Evolutionary conservation across 1,139 yeast species (phyloP), one percentile per base, ranked within the genome.

Genomic region (Kodamaea fungicola): DNA sequence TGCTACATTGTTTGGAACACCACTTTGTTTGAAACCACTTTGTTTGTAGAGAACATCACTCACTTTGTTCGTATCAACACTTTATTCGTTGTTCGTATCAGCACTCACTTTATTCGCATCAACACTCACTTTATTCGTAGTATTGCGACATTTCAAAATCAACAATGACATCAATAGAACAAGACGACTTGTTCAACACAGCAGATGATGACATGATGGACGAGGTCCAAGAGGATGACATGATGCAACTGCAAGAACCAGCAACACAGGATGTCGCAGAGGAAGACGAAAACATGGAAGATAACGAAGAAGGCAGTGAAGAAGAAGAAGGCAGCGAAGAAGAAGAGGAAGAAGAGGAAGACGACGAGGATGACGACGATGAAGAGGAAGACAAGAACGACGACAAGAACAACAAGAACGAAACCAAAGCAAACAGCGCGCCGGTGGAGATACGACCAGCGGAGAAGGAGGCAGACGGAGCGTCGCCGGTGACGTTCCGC

Each of bases 301-400:
- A 44, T 19, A 40, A 40, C 6, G 43, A 39, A 22, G 42, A 44
- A 12, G 51, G 45, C 28, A 38, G 44, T 19, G 47, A 44, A 4
- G 39, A 43, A 19, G 49, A 38, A 5, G 42, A 39, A 7, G 47
- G 43, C 7, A 39, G 42, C 7, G 37, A 36, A 6, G 39, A 34
- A 31, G 57, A 57, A 12, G 54, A 53, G 7, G 61, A 55, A 28
- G 55, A 47, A 7, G 57, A 43, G 8, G 45, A 39, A 9, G 51
- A 46, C 1, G 43, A 36, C 2, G 49, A 38, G 10, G 50, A 46
- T 7, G 49, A 42, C 4, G 21, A 30, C 7, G 51, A 43, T 2
- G 52, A 44, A 19, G 55, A 42, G 4, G 46, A 39, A 6, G 50
- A 44, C 9, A 29, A 28, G 12, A 51, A 46, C 2, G 52, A 48